A percentile compares a stretch with the other conserved stretches of the same genome.
Evolutionary conservation across 2,329 filamentous ascomycete species (phyloP).

Genomic region (Ophiosphaerella herpotricha): DNA sequence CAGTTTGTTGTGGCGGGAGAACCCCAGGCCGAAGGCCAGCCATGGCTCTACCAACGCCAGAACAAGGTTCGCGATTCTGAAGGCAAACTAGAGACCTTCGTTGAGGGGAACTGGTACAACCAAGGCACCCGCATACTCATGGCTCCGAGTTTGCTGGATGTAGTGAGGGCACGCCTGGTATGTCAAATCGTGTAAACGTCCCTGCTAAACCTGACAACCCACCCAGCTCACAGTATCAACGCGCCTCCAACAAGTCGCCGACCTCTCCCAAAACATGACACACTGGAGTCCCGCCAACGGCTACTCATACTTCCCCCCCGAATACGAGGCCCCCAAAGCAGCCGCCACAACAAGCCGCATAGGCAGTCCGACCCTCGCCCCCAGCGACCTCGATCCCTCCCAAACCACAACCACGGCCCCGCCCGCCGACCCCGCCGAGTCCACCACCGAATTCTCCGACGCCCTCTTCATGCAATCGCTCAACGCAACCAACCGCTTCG

Average conservation of each 20-base stretch:
- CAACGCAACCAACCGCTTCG: slow-evolving; percentile 57
- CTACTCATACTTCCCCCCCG: slow-evolving; percentile 62
- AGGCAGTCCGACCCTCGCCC: slow-evolving; percentile 36
- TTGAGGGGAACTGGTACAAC: slow-evolving; percentile 64
- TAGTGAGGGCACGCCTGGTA: slow-evolving; percentile 61
- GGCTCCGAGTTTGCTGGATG: slow-evolving; percentile 64
- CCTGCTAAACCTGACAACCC: slow-evolving; percentile 8
- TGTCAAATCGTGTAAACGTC: slow-evolving; percentile 15
- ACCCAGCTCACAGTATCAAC: slow-evolving; percentile 59
- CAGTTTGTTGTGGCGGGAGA: slow-evolving; percentile 66
- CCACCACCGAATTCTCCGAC: slow-evolving; percentile 38
- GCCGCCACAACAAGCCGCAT: slow-evolving; percentile 31
- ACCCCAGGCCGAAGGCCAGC: slow-evolving; percentile 56
- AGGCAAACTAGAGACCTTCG: slow-evolving; percentile 53
- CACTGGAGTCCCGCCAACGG: slow-evolving; percentile 63
- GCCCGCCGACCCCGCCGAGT: slow-evolving; percentile 14
- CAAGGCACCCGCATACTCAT: slow-evolving; percentile 65
- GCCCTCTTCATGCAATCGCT: slow-evolving; percentile 52
- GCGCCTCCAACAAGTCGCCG: slow-evolving; percentile 60
- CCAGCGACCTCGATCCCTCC: slow-evolving; percentile 33
- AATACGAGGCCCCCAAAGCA: slow-evolving; percentile 46
- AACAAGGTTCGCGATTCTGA: slow-evolving; percentile 31
- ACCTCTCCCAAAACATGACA: slow-evolving; percentile 58
- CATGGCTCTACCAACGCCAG: slow-evolving; percentile 58
- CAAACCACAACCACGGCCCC: slow-evolving; percentile 20